Evolutionary conservation across 495 filamentous ascomycete species (phyloP).

Genomic region (Paragyromitra xinjiangensis): DNA sequence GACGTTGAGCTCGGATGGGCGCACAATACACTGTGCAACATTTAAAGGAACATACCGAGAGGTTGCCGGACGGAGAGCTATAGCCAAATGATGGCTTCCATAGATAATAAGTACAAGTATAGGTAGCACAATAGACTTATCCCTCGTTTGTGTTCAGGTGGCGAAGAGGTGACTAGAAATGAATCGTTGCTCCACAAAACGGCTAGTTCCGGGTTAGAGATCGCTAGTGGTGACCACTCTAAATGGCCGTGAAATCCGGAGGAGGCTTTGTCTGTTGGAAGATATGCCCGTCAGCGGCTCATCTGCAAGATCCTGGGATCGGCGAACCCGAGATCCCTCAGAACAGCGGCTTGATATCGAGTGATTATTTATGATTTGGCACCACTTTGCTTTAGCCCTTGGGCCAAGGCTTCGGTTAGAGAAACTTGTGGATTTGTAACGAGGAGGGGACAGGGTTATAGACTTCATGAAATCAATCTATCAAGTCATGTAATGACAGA

Average conservation of each 20-base stretch:
- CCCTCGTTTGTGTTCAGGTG: not conserved
- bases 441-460: not conserved
- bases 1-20: not conserved
- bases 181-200: not conserved
- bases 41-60: not conserved
- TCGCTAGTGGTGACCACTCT: not conserved
- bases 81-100: not conserved
- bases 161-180: not conserved
- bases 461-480: not conserved
- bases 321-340: constrained; percentile 1
- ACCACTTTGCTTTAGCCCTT: not conserved
- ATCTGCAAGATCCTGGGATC: constrained; percentile 3
- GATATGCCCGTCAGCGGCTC: constrained; percentile 11
- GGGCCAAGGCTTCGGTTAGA: not conserved
- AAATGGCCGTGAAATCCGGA: not conserved
- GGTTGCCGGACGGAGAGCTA: not conserved
- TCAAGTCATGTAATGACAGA: not conserved
- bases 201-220: not conserved
- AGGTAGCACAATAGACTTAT: not conserved
- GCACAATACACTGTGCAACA: not conserved
- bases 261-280: not conserved
- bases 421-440: not conserved
- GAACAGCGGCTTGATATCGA: constrained; percentile 3
- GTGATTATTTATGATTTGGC: constrained; percentile 27
- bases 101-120: not conserved